A percentile compares a stretch with the other conserved stretches of the same genome.
Evolutionary conservation across 1,284 basidiomycete species (phyloP).

Genomic region (Anthracocystis panici-leucophaei): DNA sequence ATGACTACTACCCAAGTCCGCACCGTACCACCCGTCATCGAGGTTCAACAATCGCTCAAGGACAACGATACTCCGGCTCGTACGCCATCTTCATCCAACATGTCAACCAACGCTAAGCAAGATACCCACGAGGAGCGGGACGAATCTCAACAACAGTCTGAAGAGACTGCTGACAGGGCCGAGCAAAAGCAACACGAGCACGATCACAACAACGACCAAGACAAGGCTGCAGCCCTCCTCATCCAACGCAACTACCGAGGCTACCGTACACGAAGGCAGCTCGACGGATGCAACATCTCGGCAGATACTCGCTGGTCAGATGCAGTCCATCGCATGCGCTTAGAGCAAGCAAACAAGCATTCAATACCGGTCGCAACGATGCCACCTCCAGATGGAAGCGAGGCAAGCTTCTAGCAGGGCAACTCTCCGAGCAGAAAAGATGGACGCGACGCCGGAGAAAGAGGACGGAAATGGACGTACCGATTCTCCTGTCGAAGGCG

Average conservation of each 20-base stretch:
- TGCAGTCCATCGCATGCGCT: constrained; percentile 48
- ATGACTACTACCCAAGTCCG: constrained; percentile 39
- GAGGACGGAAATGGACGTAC: constrained; percentile 19
- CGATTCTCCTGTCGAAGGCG: constrained; percentile 44
- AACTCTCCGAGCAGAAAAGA: constrained; percentile 49
- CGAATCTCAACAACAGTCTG: background rate
- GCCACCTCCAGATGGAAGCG: constrained; percentile 55
- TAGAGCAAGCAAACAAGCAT: constrained; percentile 51
- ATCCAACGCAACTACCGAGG: constrained; percentile 63
- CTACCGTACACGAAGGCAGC: constrained; percentile 50
- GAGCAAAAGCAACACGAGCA: constrained; percentile 21
- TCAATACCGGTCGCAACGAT: constrained; percentile 48
- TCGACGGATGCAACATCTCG: constrained; percentile 56
- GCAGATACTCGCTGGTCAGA: constrained; percentile 59
- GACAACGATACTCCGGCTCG: constrained; percentile 5
- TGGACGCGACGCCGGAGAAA: constrained; percentile 20
- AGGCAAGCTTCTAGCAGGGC: constrained; percentile 55
- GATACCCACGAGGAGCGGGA: background rate
- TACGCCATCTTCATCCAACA: constrained; percentile 1
- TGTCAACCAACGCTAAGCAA: constrained; percentile 8
- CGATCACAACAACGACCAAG: constrained; percentile 40
- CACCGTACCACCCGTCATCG: constrained; percentile 35
- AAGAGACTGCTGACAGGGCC: background rate
- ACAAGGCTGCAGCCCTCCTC: constrained; percentile 47
- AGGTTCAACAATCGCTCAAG: constrained; percentile 17